Base-by-base conservation (phyloP, 2,329 filamentous ascomycete genomes). In the Aureobasidium subglaciale region DNA sequence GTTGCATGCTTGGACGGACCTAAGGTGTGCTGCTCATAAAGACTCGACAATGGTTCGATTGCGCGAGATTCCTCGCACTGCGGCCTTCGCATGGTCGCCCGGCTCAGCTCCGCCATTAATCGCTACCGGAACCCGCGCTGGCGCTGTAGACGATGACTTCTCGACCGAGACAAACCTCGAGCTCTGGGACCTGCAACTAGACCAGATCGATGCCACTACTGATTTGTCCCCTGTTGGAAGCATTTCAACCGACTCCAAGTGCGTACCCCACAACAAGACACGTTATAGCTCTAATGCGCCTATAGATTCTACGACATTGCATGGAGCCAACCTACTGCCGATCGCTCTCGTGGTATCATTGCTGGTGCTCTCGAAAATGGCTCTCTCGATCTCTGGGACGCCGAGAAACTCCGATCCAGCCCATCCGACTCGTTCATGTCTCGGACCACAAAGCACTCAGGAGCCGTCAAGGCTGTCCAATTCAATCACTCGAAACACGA, bases 111-210 rank as follows among this genome's bases (percentile, higher is more conserved):
- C 85, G 63, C 90, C 92, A 64, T 79, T 95, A 63, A 78, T 99
- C 61, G 92, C 90, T 59, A 99, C 93, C 25, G 93, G 93, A 65
- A 99, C 93, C 43, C 86, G 91, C 64, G 91, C 93, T 59, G 93
- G 93, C 61, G 93, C 93, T 65, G 90, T 99, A 38, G 90, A 95
- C 73, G 91, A 89, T 64, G 91, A 97, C 72, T 99, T 99, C 74
- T 97, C 93, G 25, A 93, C 93, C 71, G 91, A 97, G 71, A 96
- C 90, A 61, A 92, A 92, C 75, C 78, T 99, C 57, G 93, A 99
- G 77, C 79, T 99, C 59, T 99, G 93, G 93, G 90, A 97, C 73
- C 78, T 99, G 63, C 85, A 83, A 67, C 79, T 97, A 62, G 89
- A 95, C 71, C 84, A 84, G 71, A 74, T 83, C 60, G 80, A 87